Conservation (phyloP, 2,329 filamentous ascomycete species). For the Zalaria sp. region DNA sequence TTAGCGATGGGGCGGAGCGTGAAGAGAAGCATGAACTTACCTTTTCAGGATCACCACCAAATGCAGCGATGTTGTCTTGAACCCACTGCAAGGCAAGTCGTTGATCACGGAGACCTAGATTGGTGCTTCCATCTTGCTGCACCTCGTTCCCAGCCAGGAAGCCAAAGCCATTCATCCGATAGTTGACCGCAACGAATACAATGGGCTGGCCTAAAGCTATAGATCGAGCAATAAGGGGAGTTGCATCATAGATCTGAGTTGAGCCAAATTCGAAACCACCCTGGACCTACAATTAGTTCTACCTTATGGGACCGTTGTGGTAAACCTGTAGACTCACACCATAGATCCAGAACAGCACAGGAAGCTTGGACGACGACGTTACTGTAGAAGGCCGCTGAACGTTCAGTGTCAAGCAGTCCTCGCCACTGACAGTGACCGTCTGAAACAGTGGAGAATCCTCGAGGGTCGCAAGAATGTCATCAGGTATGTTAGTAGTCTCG, state of each 20-base stretch:
- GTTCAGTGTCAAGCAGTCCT: constrained; percentile 30
- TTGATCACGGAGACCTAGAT: constrained; percentile 19
- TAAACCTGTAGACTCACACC: constrained; percentile 14
- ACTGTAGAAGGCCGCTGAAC: constrained; percentile 27
- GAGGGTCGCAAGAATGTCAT: constrained; percentile 22
- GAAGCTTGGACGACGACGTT: constrained; percentile 23
- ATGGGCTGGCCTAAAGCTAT: constrained; percentile 45
- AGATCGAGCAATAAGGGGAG: constrained; percentile 24
- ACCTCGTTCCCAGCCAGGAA: constrained; percentile 19
- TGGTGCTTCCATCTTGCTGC: constrained; percentile 19
- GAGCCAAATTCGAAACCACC: constrained; percentile 23
- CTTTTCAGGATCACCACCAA: constrained; percentile 66
- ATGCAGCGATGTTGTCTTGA: constrained; percentile 39
- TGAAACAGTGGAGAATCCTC: constrained; percentile 26
- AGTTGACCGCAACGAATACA: constrained; percentile 65
- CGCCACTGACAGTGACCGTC: constrained; percentile 19
- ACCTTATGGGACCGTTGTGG: neutral
- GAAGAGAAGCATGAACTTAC: constrained; percentile 45
- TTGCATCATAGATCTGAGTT: constrained; percentile 26
- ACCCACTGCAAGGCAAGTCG: constrained; percentile 20
- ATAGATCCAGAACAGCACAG: constrained; percentile 35
- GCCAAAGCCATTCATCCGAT: constrained; percentile 29
- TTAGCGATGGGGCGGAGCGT: too few relatives aligned
- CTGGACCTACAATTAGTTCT: neutral
- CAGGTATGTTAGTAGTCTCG: constrained; percentile 19